Evolutionary conservation across 2,329 filamentous ascomycete genomes (phyloP).

Genomic region (Lasiodiplodia theobromae): DNA sequence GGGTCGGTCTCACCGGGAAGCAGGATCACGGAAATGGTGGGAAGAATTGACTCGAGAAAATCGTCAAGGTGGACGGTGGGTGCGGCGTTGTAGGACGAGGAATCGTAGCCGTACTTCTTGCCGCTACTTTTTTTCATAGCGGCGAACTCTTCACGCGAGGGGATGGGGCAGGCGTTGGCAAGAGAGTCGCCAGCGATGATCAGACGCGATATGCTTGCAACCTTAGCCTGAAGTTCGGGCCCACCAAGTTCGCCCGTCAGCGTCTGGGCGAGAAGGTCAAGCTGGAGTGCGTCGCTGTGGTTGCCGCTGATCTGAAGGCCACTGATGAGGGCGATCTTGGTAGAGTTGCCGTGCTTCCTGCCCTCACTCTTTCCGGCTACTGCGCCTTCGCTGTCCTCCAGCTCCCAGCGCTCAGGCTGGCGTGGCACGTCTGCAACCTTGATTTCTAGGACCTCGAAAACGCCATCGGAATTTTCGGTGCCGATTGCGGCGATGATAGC

Average conservation of each 20-base stretch:
- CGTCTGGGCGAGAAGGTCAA: slow-evolving; percentile 84
- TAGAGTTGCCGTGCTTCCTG: slow-evolving; percentile 49
- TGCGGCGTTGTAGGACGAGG: slow-evolving; percentile 82
- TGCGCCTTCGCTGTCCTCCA: slow-evolving; percentile 56
- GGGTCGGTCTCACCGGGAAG: slow-evolving; percentile 86
- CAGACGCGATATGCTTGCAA: slow-evolving; percentile 75
- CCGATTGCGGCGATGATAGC: slow-evolving; percentile 95
- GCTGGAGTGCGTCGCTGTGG: slow-evolving; percentile 74
- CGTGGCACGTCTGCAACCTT: slow-evolving; percentile 85
- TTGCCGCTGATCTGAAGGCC: slow-evolving; percentile 83
- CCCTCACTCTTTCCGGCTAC: slow-evolving; percentile 7
- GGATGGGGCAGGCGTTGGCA: slow-evolving; percentile 55
- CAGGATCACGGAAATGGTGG: slow-evolving; percentile 85
- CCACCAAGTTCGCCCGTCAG: slow-evolving; percentile 82
- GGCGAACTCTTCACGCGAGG: slow-evolving; percentile 54
- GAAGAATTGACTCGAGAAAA: slow-evolving; percentile 81
- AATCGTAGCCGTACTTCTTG: slow-evolving; percentile 96
- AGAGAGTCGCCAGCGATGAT: slow-evolving; percentile 94
- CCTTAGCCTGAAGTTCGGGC: slow-evolving; percentile 63
- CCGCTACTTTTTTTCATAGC: slow-evolving; percentile 55
- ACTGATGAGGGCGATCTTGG: slow-evolving; percentile 87
- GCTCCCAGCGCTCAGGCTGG: slow-evolving; percentile 81
- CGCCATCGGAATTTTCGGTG: slow-evolving; percentile 89
- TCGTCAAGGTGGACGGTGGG: slow-evolving; percentile 85
- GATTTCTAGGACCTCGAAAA: slow-evolving; percentile 90